Evolutionary conservation across 176 grass and related monocot species (phyloP).

Genomic region (Coix lacrymajobi): DNA sequence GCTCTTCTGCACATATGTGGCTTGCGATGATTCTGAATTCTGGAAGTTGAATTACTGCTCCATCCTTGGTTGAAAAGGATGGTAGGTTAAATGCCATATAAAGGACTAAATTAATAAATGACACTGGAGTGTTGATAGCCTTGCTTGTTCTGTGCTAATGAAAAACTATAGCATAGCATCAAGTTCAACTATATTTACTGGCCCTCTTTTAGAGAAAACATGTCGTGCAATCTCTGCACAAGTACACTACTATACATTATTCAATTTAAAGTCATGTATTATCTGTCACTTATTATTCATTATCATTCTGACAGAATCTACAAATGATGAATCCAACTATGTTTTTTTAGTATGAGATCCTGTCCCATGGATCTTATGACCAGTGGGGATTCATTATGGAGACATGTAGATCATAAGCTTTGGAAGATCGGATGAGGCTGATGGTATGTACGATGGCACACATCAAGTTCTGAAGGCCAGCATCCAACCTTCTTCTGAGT

Average conservation of each 20-base stretch:
- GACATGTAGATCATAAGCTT: slow-evolving; percentile 37
- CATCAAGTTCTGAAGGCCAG: slow-evolving; percentile 2
- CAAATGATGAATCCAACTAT: slow-evolving; percentile 69
- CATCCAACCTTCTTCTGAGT: slow-evolving; percentile 27
- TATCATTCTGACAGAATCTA: slow-evolving; percentile 58
- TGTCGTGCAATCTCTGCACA: not conserved
- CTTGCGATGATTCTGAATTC: slow-evolving; percentile 89
- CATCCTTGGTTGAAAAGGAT: slow-evolving; percentile 72
- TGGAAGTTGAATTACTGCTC: slow-evolving; percentile 57
- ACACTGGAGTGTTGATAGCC: not conserved
- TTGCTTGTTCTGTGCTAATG: not conserved
- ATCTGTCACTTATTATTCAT: slow-evolving; percentile 14
- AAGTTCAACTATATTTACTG: not conserved
- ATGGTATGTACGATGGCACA: slow-evolving; percentile 21
- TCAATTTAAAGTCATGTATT: not conserved
- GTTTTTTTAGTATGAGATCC: slow-evolving; percentile 69
- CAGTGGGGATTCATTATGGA: slow-evolving; percentile 55
- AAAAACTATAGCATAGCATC: slow-evolving; percentile 13
- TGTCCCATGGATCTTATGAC: slow-evolving; percentile 85
- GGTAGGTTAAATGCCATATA: slow-evolving; percentile 33
- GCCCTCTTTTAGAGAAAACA: not conserved
- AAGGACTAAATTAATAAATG: not conserved
- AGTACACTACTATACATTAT: not conserved
- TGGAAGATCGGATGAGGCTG: slow-evolving; percentile 31
- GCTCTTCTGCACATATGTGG: slow-evolving; percentile 91